Base-by-base conservation (phyloP, 2,329 filamentous ascomycete species). In the Helotiales sp. region DNA sequence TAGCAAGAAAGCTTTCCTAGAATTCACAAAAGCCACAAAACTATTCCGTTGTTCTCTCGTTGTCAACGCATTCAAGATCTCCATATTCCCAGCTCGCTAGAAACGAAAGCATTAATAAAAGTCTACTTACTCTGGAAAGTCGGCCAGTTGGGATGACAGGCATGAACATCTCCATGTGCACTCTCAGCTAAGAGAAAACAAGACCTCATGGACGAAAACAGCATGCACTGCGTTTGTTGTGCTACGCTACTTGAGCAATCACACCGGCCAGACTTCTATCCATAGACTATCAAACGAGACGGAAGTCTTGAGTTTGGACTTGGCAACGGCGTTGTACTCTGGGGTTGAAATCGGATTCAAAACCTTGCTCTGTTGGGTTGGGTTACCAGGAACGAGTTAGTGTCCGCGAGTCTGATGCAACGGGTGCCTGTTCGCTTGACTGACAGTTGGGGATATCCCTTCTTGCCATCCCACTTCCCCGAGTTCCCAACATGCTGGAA, bases 11-110 rank as follows among this genome's bases (percentile, higher is more conserved):
- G 13, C 6, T n/a, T 45, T 30, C 13, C 52, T 20, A 17, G 17
- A 7, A 15, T 6, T 17, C 20, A n/a, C n/a, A 32, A 6, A 55
- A 55, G n/a, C 52, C 52, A 34, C 52, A 10, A 55, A 55, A 58
- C 24, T 6, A 37, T 37, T 22, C 10, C 26, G 13, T 15, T 40
- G 40, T 26, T 15, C 34, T 1, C 24, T 26, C 32, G 11, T 17
- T 34, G n/a, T n/a, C 22, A 24, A 58, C 34, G 37, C 32, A 58
- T 58, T 26, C 55, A 58, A 26, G 54, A 57, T 57, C 54, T 57
- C 54, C 54, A 10, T 17, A n/a, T n/a, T 17, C 13, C 13, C 28
- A 32, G 28, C 22, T 17, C 28, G 26, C 24, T 30, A 30, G 26
- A 2, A n/a, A n/a, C n/a, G n/a, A n/a, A 40, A 17, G 40, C 40